Percentiles rank a stretch among this genome's conserved stretches.
phyloP scores from a whole-genome alignment of 257 asterid species.

The Plectranthus barbatus region DNA sequence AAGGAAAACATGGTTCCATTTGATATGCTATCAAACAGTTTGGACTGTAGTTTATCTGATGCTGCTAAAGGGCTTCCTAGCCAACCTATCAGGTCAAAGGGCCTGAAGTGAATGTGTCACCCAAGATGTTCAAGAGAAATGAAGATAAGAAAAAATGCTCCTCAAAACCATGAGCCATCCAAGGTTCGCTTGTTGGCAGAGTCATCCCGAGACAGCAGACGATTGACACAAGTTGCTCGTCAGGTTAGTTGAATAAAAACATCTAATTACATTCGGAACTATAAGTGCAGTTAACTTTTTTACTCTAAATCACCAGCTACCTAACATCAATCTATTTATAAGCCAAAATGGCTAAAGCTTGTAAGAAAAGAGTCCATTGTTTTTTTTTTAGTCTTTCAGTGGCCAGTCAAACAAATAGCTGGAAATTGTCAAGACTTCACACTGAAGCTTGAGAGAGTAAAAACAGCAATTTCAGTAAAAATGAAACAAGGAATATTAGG shows the following conservation, averaged over 20 bases:
- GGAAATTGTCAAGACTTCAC: neutral
- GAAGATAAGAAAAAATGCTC: constrained; percentile 17
- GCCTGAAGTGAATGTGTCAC: constrained; percentile 26
- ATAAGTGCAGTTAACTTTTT: neutral
- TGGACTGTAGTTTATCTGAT: constrained; percentile 15
- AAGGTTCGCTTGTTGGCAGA: constrained; percentile 30
- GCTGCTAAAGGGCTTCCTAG: constrained; percentile 12
- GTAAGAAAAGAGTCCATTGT: too few species aligned
- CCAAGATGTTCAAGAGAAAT: constrained; percentile 21
- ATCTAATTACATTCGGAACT: neutral
- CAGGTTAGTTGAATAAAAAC: constrained; percentile 47
- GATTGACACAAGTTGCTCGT: constrained; percentile 61
- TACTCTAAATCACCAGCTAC: too few species aligned
- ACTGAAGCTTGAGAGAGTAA: neutral
- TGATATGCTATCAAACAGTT: neutral
- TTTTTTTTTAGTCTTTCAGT: neutral
- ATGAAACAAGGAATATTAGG: neutral
- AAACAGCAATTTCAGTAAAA: neutral
- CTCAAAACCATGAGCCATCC: constrained; percentile 20
- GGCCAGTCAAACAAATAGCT: neutral
- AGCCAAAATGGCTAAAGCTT: neutral
- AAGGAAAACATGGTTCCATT: constrained; percentile 17
- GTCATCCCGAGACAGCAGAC: constrained; percentile 47
- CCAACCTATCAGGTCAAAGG: constrained; percentile 31
- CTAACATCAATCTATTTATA: too few species aligned